These are phyloP conservation scores for Suillus occidentalis DNA, from an alignment of 768 basidiomycete species.

Conservation along the genomic window DNA sequence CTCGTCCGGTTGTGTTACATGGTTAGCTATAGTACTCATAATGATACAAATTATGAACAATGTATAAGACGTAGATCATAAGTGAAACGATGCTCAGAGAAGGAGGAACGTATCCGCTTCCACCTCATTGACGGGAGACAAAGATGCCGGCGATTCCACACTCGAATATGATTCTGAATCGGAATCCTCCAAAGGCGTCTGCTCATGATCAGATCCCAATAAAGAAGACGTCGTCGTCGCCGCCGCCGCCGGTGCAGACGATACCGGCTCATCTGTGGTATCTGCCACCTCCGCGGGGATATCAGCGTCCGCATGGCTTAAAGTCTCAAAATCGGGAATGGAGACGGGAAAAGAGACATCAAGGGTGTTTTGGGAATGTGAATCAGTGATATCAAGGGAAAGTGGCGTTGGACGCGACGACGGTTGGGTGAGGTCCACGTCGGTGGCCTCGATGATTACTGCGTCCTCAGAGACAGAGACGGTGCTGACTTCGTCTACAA, in stretches of 20 bases:
- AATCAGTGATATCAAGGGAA: background rate
- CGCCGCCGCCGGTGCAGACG: conserved; percentile 1
- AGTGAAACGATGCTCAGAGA: background rate
- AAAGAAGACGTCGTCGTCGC: conserved; percentile 1
- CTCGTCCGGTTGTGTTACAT: background rate
- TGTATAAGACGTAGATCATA: background rate
- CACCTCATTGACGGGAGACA: background rate
- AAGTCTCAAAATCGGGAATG: background rate
- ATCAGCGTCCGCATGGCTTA: background rate
- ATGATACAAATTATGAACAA: background rate
- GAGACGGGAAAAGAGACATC: background rate
- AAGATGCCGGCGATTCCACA: background rate
- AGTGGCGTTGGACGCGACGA: background rate
- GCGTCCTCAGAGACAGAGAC: background rate
- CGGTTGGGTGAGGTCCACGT: background rate
- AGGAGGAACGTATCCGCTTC: conserved; percentile 27
- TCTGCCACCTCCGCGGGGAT: background rate
- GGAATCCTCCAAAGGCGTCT: background rate
- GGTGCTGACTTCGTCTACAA: background rate
- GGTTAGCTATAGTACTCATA: background rate
- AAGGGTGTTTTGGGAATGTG: background rate
- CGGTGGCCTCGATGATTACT: background rate
- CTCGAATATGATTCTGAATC: background rate
- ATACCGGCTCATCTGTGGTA: background rate
- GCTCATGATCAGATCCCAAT: conserved; percentile 1